A percentile compares a stretch with the other conserved stretches of the same genome.
These are phyloP conservation scores for Prunella vulgaris DNA, from an alignment of 257 asterid species.

Conservation along the genomic window DNA sequence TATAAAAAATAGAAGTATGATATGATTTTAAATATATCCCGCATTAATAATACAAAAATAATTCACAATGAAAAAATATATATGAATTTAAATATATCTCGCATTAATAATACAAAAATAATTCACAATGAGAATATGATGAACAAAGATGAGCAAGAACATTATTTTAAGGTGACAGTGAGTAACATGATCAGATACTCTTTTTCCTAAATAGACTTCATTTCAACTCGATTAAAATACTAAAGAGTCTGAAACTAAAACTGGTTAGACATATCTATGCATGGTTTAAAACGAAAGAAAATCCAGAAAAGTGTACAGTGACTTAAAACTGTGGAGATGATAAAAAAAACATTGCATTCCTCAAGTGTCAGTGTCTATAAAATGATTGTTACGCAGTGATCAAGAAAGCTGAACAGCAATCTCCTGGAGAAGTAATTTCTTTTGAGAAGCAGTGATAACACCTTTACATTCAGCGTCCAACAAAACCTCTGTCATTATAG, in stretches of 20 bases:
- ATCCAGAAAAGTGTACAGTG: background rate
- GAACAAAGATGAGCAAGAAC: background rate
- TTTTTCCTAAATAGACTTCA: background rate
- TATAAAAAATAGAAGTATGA: too few species aligned
- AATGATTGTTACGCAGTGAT: background rate
- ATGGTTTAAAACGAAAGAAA: background rate
- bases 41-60: too few species aligned
- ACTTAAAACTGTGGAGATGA: background rate
- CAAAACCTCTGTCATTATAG: constrained; percentile 79
- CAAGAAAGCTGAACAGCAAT: constrained; percentile 76
- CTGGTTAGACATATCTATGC: background rate
- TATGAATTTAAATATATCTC: background rate
- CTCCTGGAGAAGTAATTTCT: constrained; percentile 69
- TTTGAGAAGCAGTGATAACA: constrained; percentile 67
- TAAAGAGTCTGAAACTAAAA: background rate
- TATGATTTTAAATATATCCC: too few species aligned
- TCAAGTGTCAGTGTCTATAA: background rate
- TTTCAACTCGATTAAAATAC: background rate
- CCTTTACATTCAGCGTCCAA: constrained; percentile 75
- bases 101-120: background rate
- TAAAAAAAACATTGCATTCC: background rate
- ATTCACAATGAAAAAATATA: too few species aligned
- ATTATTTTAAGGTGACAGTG: background rate
- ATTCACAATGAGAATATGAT: background rate
- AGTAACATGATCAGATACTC: background rate